Percentiles rank a stretch among this genome's conserved stretches.
Conservation (phyloP, 495 filamentous ascomycete species). For the Parathielavia appendiculata region DNA sequence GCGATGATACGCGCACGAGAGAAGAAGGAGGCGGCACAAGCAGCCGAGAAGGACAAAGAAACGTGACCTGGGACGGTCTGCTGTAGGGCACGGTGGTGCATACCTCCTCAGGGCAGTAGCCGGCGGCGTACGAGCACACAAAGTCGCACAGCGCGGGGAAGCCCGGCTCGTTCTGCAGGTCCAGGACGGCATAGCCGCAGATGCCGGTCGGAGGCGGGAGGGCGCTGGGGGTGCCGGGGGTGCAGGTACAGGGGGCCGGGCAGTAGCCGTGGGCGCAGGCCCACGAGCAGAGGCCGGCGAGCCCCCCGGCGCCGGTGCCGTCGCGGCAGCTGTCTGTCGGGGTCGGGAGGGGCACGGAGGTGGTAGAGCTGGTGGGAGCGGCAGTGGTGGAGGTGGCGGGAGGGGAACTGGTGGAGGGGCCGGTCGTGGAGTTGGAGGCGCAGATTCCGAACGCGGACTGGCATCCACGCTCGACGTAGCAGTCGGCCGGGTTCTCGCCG, state of each 20-base stretch:
- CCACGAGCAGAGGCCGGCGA: not conserved
- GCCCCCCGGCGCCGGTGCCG: not conserved
- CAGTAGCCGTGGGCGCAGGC: not conserved
- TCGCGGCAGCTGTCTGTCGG: not conserved
- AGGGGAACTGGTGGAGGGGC: not conserved
- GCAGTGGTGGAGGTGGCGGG: not conserved
- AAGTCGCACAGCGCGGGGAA: not conserved
- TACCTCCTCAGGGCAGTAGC: slow-evolving; percentile 1
- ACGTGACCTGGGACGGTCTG: not conserved
- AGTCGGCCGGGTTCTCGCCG: slow-evolving; percentile 9
- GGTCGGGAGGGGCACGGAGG: not conserved
- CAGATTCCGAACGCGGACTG: slow-evolving; percentile 9
- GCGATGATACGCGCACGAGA: slow-evolving; percentile 4
- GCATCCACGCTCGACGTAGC: slow-evolving; percentile 11
- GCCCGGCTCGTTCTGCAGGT: not conserved
- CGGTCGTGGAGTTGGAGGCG: slow-evolving; percentile 6
- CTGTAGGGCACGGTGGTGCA: not conserved
- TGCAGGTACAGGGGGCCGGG: not conserved
- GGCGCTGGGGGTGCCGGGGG: not conserved
- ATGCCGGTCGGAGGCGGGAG: not conserved
- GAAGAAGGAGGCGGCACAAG: slow-evolving; percentile 1
- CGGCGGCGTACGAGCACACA: slow-evolving; percentile 3
- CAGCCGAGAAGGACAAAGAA: slow-evolving; percentile 4
- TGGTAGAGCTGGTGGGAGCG: not conserved
- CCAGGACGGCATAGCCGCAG: not conserved